Evolutionary conservation across 164 flowering plant species (phyloP).

Genomic region (Chimonanthus salicifolius): DNA sequence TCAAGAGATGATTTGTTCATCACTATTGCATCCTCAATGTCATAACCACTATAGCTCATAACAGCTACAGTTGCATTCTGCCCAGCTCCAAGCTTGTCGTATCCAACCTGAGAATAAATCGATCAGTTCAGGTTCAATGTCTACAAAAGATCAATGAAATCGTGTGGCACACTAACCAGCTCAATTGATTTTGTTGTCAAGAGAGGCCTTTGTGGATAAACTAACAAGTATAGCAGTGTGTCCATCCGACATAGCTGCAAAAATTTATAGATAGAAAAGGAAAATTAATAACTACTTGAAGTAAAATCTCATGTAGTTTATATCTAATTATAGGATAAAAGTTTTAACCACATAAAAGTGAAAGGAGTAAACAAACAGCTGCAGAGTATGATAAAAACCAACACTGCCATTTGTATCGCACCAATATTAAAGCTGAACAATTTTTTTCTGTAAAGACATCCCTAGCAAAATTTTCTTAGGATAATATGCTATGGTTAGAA

Average conservation of each 20-base stretch:
- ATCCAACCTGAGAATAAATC: conserved; percentile 53
- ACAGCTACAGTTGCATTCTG: conserved; percentile 99
- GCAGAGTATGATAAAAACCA: neutral
- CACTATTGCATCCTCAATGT: conserved; percentile 98
- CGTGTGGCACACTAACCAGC: conserved; percentile 51
- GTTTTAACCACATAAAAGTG: neutral
- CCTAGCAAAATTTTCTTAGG: neutral
- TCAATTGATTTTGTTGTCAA: conserved; percentile 92
- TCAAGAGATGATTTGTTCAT: conserved; percentile 97
- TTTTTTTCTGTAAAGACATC: neutral
- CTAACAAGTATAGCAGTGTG: conserved; percentile 75
- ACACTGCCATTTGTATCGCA: neutral
- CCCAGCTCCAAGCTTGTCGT: conserved; percentile 97
- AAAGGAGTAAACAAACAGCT: neutral
- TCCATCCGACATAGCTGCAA: conserved; percentile 80
- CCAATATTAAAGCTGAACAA: neutral
- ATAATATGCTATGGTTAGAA: neutral
- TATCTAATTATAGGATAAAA: neutral
- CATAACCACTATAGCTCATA: conserved; percentile 99
- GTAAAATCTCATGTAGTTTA: neutral
- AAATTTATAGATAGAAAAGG: neutral
- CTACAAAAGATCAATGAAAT: neutral
- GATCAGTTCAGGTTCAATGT: conserved; percentile 3
- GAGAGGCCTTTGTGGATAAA: conserved; percentile 94
- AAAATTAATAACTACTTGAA: neutral